phyloP scores from a whole-genome alignment of 2,329 filamentous ascomycete genomes.

The Cordyceps javanica region DNA sequence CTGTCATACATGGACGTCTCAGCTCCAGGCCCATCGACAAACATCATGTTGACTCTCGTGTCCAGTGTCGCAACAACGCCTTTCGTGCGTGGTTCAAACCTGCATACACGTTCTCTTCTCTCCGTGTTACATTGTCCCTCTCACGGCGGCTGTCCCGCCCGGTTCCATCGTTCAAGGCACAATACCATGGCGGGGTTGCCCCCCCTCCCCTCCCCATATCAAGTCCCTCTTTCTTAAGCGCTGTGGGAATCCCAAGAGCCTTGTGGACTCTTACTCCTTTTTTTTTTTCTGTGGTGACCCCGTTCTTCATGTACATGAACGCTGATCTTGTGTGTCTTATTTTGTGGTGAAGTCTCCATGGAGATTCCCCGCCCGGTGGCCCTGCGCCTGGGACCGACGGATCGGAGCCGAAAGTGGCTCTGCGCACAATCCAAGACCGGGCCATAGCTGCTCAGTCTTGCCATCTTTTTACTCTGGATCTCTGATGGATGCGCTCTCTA shows the following conservation, averaged over 20 bases:
- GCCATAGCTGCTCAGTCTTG: too few species aligned
- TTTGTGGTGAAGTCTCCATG: slow-evolving; percentile 4
- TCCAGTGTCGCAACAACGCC: too few species aligned
- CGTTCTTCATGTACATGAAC: slow-evolving; percentile 3
- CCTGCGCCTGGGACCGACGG: not conserved
- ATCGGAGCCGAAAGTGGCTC: not conserved
- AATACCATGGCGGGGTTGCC: slow-evolving; percentile 1
- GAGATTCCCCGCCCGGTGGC: not conserved
- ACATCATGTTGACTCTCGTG: too few species aligned
- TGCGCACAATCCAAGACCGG: too few species aligned
- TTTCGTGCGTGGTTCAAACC: too few species aligned
- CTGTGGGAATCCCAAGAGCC: slow-evolving; percentile 10
- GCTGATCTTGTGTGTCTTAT: not conserved
- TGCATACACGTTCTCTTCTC: not conserved
- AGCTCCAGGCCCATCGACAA: too few species aligned
- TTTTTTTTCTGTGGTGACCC: slow-evolving; percentile 5
- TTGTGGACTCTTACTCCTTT: slow-evolving; percentile 6
- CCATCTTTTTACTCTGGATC: not conserved
- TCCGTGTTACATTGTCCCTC: too few species aligned
- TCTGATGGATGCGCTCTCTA: not conserved
- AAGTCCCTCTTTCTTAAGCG: slow-evolving; percentile 2
- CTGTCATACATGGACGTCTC: too few species aligned
- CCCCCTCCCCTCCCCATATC: not conserved
- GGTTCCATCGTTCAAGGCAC: slow-evolving; percentile 6
- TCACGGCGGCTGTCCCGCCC: not conserved